phyloP scores from a whole-genome alignment of 495 filamentous ascomycete species.

The Evernia prunastri region DNA sequence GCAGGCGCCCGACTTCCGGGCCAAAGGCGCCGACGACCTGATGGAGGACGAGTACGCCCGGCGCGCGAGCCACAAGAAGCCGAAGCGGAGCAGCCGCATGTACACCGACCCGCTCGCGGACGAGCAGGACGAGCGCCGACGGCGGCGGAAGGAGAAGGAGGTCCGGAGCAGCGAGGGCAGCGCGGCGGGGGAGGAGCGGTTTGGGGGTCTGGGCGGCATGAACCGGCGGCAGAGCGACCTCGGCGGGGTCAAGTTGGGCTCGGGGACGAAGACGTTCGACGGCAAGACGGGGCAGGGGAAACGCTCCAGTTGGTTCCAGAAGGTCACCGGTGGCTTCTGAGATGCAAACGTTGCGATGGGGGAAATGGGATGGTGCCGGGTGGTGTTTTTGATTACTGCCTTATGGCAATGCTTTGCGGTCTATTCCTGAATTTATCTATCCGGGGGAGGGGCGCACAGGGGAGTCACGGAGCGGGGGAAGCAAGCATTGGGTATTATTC shows the following conservation, averaged over 20 bases:
- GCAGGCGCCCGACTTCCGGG: conserved; percentile 37
- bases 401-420: neutral
- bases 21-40: conserved; percentile 14
- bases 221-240: conserved; percentile 37
- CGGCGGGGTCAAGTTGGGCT: conserved; percentile 31
- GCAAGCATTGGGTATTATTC: neutral
- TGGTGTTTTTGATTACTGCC: neutral
- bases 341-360: no score
- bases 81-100: conserved; percentile 21
- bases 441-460: no score
- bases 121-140: conserved; percentile 30
- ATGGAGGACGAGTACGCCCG: conserved; percentile 18
- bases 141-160: conserved; percentile 35
- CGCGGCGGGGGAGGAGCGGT: conserved; percentile 29
- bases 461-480: neutral
- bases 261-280: conserved; percentile 28
- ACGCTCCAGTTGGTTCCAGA: conserved; percentile 45
- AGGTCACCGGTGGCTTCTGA: conserved; percentile 15
- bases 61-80: conserved; percentile 26
- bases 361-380: neutral
- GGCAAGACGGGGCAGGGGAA: conserved; percentile 29
- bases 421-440: neutral
- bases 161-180: conserved; percentile 34
- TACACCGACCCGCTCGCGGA: conserved; percentile 26
- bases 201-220: conserved; percentile 38